A percentile compares a stretch with the other conserved stretches of the same genome.
Conservation (phyloP, 176 grass and related monocot genomes). For the Puccinellia tenuiflora region DNA sequence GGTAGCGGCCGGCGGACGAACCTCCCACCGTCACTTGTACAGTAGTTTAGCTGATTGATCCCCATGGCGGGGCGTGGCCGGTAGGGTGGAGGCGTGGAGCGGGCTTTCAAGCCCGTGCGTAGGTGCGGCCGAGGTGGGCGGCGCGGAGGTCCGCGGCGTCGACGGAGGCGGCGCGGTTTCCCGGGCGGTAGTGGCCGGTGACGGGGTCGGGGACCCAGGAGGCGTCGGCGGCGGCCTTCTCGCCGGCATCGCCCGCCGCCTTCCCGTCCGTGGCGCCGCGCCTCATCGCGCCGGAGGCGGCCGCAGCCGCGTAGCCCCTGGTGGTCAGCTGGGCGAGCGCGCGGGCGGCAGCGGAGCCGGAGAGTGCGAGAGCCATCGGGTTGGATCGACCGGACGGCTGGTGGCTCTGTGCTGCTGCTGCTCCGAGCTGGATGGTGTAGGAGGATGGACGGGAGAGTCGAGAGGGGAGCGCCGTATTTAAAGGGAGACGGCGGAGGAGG, state of each 20-base stretch:
- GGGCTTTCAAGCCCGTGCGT: slow-evolving; percentile 15
- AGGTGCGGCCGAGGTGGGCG: slow-evolving; percentile 35
- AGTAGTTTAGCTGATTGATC: too few relatives aligned
- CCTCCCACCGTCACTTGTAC: not conserved
- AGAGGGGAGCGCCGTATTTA: too few relatives aligned
- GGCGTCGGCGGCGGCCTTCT: slow-evolving; percentile 16
- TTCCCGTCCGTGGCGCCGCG: slow-evolving; percentile 27
- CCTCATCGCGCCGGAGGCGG: slow-evolving; percentile 29
- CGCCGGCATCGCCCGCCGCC: slow-evolving; percentile 2
- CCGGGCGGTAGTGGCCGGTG: slow-evolving; percentile 63
- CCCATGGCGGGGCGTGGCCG: too few relatives aligned
- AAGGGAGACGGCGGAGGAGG: too few relatives aligned
- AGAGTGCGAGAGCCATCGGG: slow-evolving; percentile 51
- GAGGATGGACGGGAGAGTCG: not conserved
- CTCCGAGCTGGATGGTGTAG: not conserved
- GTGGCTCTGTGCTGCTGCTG: not conserved
- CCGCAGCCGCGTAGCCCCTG: slow-evolving; percentile 46
- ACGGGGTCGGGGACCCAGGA: slow-evolving; percentile 72
- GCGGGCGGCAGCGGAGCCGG: slow-evolving; percentile 18
- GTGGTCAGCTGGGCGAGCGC: slow-evolving; percentile 23
- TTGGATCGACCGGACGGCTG: not conserved
- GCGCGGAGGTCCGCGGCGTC: slow-evolving; percentile 77
- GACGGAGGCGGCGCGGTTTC: slow-evolving; percentile 20
- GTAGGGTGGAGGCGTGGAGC: not conserved
- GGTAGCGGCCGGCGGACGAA: too few relatives aligned